Percentiles rank a stretch among this genome's conserved stretches.
phyloP scores from a whole-genome alignment of 345 rosid species.

The Jatropha curcas region DNA sequence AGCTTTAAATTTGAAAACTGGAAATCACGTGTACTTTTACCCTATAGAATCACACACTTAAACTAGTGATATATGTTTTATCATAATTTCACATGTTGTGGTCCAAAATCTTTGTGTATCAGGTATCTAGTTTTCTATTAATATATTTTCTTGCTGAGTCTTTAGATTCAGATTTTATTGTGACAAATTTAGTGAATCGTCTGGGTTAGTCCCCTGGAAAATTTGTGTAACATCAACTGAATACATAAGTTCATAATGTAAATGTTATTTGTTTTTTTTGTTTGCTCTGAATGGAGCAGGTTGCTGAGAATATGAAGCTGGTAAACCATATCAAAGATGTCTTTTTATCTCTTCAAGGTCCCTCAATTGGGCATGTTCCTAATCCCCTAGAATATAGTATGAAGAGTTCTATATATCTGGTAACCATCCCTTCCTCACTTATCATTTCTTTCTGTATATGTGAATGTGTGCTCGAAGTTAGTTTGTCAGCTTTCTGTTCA shows the following conservation, averaged over 20 bases:
- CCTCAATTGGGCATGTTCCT: constrained; percentile 43
- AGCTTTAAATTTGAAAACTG: neutral
- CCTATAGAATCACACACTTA: neutral
- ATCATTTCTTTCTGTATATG: constrained; percentile 4
- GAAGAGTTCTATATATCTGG: constrained; percentile 50
- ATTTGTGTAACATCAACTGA: neutral
- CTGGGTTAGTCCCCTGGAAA: neutral
- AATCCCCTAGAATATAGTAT: constrained; percentile 40
- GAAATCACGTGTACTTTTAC: neutral
- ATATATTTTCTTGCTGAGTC: neutral
- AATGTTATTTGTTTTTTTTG: constrained; percentile 1
- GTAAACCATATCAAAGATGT: constrained; percentile 61
- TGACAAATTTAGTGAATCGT: neutral
- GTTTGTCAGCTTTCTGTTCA: neutral
- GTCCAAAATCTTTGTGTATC: neutral
- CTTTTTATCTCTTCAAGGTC: constrained; percentile 58
- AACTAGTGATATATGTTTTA: neutral
- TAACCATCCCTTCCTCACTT: constrained; percentile 32
- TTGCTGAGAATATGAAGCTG: constrained; percentile 62
- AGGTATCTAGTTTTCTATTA: neutral
- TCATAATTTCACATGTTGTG: neutral
- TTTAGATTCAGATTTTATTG: neutral
- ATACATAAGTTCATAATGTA: constrained; percentile 5
- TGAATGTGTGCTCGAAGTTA: constrained; percentile 4
- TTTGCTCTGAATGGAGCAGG: constrained; percentile 60